These are phyloP conservation scores for Rhodocollybia butyracea DNA, from an alignment of 768 basidiomycete species.

Conservation along the genomic window DNA sequence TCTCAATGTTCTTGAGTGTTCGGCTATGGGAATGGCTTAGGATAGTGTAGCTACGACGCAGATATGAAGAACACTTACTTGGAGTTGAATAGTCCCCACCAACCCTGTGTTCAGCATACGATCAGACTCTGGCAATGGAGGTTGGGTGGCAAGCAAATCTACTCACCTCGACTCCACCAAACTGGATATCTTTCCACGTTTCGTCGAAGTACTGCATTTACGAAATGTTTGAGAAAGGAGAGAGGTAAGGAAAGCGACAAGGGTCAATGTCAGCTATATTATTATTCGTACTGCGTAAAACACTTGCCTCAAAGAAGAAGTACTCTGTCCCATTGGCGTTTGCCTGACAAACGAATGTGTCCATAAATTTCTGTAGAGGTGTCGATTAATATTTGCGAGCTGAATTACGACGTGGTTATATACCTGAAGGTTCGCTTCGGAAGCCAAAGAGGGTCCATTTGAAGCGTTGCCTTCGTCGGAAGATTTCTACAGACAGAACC, in stretches of 20 bases:
- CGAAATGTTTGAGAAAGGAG: background rate
- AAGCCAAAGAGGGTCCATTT: slow-evolving; percentile 69
- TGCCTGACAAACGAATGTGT: slow-evolving; percentile 86
- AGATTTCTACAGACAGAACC: slow-evolving; percentile 41
- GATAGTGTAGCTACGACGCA: background rate
- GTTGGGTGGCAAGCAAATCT: background rate
- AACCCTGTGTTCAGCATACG: background rate
- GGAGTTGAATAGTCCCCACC: slow-evolving; percentile 64
- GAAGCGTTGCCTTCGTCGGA: slow-evolving; percentile 52
- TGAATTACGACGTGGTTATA: background rate
- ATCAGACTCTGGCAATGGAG: background rate
- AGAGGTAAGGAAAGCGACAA: background rate
- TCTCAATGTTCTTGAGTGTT: slow-evolving; percentile 6
- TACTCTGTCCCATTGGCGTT: slow-evolving; percentile 82
- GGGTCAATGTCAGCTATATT: background rate
- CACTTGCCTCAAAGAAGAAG: slow-evolving; percentile 76
- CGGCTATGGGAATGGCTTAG: background rate
- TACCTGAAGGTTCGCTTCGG: slow-evolving; percentile 58
- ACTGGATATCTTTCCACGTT: slow-evolving; percentile 44
- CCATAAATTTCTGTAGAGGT: slow-evolving; percentile 61
- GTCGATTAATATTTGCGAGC: background rate
- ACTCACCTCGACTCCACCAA: slow-evolving; percentile 74
- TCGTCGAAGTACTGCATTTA: slow-evolving; percentile 49
- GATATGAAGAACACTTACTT: slow-evolving; percentile 35
- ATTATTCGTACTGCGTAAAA: background rate